Conservation (phyloP, 225 moss, liverwort and hornwort species). For the Anthoceros angustus region DNA sequence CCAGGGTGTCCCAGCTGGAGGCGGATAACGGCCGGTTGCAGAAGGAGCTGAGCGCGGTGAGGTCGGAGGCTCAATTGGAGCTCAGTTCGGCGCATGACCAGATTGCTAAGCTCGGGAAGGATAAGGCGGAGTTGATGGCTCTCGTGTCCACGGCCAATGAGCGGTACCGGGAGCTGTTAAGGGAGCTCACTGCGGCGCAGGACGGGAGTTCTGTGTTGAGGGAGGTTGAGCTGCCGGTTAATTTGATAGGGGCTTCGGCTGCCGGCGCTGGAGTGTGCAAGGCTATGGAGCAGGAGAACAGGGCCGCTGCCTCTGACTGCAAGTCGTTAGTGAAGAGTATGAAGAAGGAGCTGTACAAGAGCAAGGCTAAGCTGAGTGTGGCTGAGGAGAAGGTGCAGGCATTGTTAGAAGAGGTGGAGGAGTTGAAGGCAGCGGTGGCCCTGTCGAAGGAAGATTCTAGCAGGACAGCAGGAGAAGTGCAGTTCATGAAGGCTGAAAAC, state of each 20-base stretch:
- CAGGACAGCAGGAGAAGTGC: conserved; percentile 64
- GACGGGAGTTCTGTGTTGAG: conserved; percentile 31
- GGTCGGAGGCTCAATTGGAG: conserved; percentile 13
- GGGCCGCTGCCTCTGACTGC: conserved; percentile 41
- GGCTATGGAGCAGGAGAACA: conserved; percentile 64
- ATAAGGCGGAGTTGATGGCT: conserved; percentile 9
- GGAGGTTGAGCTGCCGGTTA: conserved; percentile 35
- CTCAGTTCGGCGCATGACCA: conserved; percentile 10
- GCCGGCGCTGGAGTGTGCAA: conserved; percentile 43
- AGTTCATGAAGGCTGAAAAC: background rate
- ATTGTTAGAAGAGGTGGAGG: conserved; percentile 50
- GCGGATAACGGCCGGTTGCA: conserved; percentile 27
- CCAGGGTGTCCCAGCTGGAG: conserved; percentile 21
- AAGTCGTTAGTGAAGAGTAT: conserved; percentile 49
- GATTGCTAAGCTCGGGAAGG: conserved; percentile 6
- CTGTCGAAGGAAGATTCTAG: conserved; percentile 52
- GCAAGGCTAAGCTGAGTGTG: conserved; percentile 55
- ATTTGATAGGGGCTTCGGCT: conserved; percentile 50
- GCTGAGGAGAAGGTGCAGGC: conserved; percentile 64
- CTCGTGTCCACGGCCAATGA: conserved; percentile 21
- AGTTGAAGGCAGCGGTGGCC: conserved; percentile 48
- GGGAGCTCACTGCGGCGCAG: conserved; percentile 33
- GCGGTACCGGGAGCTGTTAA: conserved; percentile 33
- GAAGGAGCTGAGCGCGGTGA: conserved; percentile 22
- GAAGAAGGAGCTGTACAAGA: conserved; percentile 42